Evolutionary conservation across 2,329 filamentous ascomycete species (phyloP).

Genomic region (Phialophora chinensis): DNA sequence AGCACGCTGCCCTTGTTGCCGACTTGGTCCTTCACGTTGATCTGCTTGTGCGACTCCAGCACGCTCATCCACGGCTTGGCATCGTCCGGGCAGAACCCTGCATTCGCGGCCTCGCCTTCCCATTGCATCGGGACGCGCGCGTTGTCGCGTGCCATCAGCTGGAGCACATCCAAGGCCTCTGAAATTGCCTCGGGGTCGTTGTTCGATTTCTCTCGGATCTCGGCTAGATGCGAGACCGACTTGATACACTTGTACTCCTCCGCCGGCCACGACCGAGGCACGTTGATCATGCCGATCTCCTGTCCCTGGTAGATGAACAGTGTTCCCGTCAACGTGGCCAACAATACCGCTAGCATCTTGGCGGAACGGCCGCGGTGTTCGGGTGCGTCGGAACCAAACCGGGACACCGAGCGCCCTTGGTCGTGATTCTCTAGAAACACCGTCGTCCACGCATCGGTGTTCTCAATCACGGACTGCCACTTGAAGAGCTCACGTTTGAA

Average conservation of each 20-base stretch:
- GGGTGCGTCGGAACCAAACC: slow-evolving; percentile 56
- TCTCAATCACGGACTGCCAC: slow-evolving; percentile 59
- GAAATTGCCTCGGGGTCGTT: slow-evolving; percentile 33
- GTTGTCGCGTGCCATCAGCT: slow-evolving; percentile 57
- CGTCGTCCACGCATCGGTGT: slow-evolving; percentile 61
- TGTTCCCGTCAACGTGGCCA: slow-evolving; percentile 58
- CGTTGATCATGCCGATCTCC: slow-evolving; percentile 65
- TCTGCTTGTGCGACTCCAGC: slow-evolving; percentile 58
- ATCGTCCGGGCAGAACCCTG: slow-evolving; percentile 63
- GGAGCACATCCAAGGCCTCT: slow-evolving; percentile 15
- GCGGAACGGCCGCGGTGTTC: slow-evolving; percentile 54
- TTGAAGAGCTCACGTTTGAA: slow-evolving; percentile 57
- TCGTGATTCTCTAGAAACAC: slow-evolving; percentile 70
- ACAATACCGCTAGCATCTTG: slow-evolving; percentile 61
- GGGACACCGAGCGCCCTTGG: slow-evolving; percentile 61
- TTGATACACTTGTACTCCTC: slow-evolving; percentile 52
- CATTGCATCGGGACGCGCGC: slow-evolving; percentile 71
- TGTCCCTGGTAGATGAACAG: slow-evolving; percentile 66
- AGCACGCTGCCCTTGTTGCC: slow-evolving; percentile 55
- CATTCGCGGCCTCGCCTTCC: slow-evolving; percentile 57
- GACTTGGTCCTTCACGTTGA: slow-evolving; percentile 65
- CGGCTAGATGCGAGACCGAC: slow-evolving; percentile 58
- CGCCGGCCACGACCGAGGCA: slow-evolving; percentile 56
- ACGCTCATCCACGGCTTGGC: slow-evolving; percentile 65
- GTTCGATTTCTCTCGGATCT: slow-evolving; percentile 34